Base-by-base conservation (phyloP, 2,329 filamentous ascomycete species). In the Colletotrichum shisoi region DNA sequence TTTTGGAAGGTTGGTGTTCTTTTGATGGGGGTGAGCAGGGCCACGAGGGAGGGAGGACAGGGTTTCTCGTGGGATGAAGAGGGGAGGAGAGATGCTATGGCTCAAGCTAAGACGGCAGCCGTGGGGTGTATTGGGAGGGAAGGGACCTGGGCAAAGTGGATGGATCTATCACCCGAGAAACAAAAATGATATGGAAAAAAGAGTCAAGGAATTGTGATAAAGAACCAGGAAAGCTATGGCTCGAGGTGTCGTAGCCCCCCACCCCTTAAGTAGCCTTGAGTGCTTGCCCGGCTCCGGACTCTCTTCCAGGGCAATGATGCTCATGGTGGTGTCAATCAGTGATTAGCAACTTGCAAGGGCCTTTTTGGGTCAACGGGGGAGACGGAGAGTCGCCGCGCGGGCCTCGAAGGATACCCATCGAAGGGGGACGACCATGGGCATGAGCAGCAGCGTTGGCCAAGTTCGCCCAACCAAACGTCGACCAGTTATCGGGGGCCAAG, bases 381-480 rank as follows among this genome's bases (percentile, higher is more conserved):
- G 60, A 63, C 59, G 67, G 58, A 67, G 46, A 63, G 62, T 21
- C 42, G 19, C 40, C 54, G 57, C 54, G 57, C 34, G 62, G 42
- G 21, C 49, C 52, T 56, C 65, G 63, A 57, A 9, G 63, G 53
- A 69, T 57, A 63, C 37, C 58, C 39, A 58, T 48, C 45, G 58
- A 67, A 48, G 19, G 57, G 49, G 56, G 21, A 34, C 31, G 31
- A 9, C 31, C 31, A 34, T 34, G 31, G 31, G 52, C 63, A 48
- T 63, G 63, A 61, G 48, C 24, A 42, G 67, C 45, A 67, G 34
- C 49, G 56, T 19, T 19, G 57, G 52, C 62, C 54, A 62, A 57
- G 37, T 42, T 61, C 48, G 42, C 67, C 78, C 78, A 81, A 77
- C 79, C 74, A 79, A 71, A 74, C 70, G 72, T 70, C 75, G 73